Evolutionary conservation across 352 stramenopile species (phyloP).

Genomic region (Globisporangium alternatum): DNA sequence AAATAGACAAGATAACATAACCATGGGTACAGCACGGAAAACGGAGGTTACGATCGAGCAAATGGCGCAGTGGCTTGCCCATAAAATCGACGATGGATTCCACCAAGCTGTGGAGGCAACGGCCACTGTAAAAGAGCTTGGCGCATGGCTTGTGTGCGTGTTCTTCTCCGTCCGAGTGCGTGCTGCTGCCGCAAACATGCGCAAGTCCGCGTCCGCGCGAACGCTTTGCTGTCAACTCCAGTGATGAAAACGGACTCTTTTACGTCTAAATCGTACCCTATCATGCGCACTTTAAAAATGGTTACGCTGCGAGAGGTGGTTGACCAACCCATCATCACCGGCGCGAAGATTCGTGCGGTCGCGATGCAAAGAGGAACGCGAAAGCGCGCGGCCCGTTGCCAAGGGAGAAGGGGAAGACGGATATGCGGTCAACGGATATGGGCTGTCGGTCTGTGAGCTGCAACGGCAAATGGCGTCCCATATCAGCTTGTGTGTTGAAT

Average conservation of each 20-base stretch:
- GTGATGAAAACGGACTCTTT: background rate
- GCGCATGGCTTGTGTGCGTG: background rate
- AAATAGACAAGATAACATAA: background rate
- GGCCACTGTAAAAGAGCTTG: background rate
- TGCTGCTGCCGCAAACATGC: no score
- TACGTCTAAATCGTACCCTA: background rate
- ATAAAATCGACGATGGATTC: background rate
- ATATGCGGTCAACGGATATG: background rate
- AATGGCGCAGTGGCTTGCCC: background rate
- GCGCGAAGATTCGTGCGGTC: slow-evolving; percentile 2
- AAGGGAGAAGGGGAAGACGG: background rate
- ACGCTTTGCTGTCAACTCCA: background rate
- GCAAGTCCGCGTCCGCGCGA: no score
- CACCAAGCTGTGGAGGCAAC: background rate
- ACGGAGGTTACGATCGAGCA: background rate
- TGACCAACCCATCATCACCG: background rate
- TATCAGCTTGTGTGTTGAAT: background rate
- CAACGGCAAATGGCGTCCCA: background rate
- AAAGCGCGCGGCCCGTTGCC: background rate
- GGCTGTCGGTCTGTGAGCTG: background rate
- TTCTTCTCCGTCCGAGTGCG: no score
- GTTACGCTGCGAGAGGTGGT: background rate
- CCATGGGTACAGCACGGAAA: background rate
- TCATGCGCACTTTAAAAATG: background rate
- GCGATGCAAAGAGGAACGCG: background rate